Evolutionary conservation across 768 basidiomycete genomes (phyloP), one percentile per base, ranked within the genome.

Genomic region (Cytidiella melzeri): DNA sequence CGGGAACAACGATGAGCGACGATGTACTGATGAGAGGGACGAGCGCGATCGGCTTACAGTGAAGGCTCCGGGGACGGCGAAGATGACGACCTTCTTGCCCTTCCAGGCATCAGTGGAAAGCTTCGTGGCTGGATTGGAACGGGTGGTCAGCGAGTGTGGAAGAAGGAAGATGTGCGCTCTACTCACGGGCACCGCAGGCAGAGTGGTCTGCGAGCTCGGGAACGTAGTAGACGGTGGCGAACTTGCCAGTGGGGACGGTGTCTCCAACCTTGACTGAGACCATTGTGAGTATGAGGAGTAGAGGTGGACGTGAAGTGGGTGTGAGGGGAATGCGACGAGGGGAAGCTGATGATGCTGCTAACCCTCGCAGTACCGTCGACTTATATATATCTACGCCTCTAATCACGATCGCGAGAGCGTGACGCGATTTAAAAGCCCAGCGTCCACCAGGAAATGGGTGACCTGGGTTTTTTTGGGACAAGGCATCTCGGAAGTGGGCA

Each of bases 61-160:
- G 70, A 89, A 88, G 13, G 87, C 85, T 41, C 88, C 88, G 15
- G 87, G 88, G 27, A 89, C 85, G 49, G 84, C 72, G 63, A 91
- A 75, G 45, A 90, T 60, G 30, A 90, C 83, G 45, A 91, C 84
- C 63, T 84, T 87, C 73, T 91, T 91, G 60, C 81, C 83, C 64
- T 83, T 83, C 84, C 84, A 89, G 41, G 76, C 72, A 50, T 80
- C 70, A 23, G 79, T 86, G 34, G 65, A 68, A 54, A 87, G 67
- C 36, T 69, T 69, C 40, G 67, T 64, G 30, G 81, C 84, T 85
- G 61, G 30, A 34, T 7, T 7, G 30, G 30, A 34, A 34, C 7
- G 30, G 30, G 15, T 7, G 30, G 30, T 12, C 15, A 10, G 12
- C 15, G 43, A 28, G 30, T 7, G 30, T 7, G 30, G 15, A 34